These are phyloP conservation scores for Lolium perenne DNA, from an alignment of 176 grass and related monocot species.

Conservation along the genomic window DNA sequence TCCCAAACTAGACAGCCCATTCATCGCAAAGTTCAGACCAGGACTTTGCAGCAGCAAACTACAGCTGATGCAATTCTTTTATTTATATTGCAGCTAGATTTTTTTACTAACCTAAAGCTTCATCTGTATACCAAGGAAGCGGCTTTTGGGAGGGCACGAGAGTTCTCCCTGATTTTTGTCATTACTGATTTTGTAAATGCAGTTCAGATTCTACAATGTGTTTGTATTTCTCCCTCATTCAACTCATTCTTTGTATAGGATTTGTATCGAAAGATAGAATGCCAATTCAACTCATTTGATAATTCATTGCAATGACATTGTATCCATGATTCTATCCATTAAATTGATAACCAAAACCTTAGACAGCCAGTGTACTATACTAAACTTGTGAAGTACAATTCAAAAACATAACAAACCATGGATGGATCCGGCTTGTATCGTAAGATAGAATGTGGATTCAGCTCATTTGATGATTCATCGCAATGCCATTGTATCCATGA, in stretches of 20 bases:
- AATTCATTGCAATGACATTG: slow-evolving; percentile 27
- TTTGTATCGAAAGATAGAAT: neutral
- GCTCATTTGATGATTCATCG: slow-evolving; percentile 36
- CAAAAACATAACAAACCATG: neutral
- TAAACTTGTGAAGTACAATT: slow-evolving; percentile 32
- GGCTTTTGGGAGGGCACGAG: neutral
- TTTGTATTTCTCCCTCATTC: slow-evolving; percentile 42
- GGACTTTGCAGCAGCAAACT: neutral
- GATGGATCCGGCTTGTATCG: neutral
- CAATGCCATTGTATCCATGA: slow-evolving; percentile 4
- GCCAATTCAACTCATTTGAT: slow-evolving; percentile 34
- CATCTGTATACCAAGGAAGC: slow-evolving; percentile 30
- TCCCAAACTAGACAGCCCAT: slow-evolving; percentile 19
- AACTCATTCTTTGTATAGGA: slow-evolving; percentile 25
- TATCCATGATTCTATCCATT: slow-evolving; percentile 18
- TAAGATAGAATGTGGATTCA: slow-evolving; percentile 22
- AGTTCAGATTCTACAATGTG: slow-evolving; percentile 43
- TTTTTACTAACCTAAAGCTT: slow-evolving; percentile 54
- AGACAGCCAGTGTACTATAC: slow-evolving; percentile 32
- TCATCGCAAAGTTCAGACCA: slow-evolving; percentile 7
- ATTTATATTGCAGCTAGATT: slow-evolving; percentile 47
- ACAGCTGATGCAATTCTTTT: slow-evolving; percentile 56
- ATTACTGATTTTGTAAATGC: slow-evolving; percentile 62
- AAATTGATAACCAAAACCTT: slow-evolving; percentile 26
- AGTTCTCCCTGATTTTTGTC: slow-evolving; percentile 16